Conservation (phyloP, 228 moss, liverwort and hornwort genomes). For the Sphagnum fallax region DNA sequence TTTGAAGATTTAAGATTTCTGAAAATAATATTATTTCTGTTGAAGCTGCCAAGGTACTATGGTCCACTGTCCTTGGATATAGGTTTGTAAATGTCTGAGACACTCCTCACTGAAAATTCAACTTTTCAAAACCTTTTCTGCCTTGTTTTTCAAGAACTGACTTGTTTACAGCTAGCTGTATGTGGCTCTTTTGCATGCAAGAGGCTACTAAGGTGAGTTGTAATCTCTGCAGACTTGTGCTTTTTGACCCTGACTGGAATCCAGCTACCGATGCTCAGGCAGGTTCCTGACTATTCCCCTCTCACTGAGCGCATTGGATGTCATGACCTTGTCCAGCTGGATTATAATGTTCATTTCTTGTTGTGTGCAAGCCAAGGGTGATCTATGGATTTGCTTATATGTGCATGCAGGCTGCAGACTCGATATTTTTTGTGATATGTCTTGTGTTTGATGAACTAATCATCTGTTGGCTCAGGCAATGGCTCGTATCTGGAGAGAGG, state of each 20-base stretch:
- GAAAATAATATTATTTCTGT: no score
- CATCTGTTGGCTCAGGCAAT: slow-evolving; percentile 43
- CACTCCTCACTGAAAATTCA: no score
- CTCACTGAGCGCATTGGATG: not conserved
- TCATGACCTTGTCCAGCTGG: not conserved
- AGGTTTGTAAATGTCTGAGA: no score
- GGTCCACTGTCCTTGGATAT: no score
- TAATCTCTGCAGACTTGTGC: slow-evolving; percentile 45
- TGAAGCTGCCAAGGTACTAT: no score
- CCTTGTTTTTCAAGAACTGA: not conserved
- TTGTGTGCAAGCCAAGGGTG: not conserved
- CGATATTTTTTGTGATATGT: no score
- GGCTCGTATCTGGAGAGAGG: slow-evolving; percentile 89
- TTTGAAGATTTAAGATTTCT: no score
- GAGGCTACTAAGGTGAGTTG: no score
- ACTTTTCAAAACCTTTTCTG: not conserved
- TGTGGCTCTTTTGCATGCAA: not conserved
- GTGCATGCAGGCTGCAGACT: no score
- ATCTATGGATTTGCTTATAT: no score
- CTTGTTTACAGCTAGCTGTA: not conserved
- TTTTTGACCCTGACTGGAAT: slow-evolving; percentile 97
- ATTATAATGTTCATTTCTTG: not conserved
- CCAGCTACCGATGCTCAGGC: slow-evolving; percentile 94
- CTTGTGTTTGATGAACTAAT: no score
- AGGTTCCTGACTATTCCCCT: not conserved